Conservation (phyloP, 805 yeast species). For the Schizosaccharomyces cryophilus region DNA sequence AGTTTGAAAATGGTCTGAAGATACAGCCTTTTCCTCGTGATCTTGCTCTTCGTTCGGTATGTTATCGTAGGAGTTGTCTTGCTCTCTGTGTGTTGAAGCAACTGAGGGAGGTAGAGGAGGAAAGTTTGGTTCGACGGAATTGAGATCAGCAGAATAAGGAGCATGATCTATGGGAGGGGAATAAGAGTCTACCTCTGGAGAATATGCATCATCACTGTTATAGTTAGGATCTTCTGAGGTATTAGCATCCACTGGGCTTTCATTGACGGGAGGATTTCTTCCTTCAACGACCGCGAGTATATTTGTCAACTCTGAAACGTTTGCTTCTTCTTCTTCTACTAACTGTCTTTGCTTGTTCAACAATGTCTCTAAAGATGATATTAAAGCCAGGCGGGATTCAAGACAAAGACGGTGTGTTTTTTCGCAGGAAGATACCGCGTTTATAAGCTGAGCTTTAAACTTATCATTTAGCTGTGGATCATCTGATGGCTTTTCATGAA, state of each 20-base stretch:
- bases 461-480: not conserved
- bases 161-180: not conserved
- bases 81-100: too few relatives aligned
- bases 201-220: not conserved
- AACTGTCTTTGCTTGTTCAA: not conserved
- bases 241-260: not conserved
- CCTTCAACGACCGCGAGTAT: not conserved
- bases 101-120: not conserved
- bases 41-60: not conserved
- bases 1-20: not conserved
- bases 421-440: not conserved
- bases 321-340: not conserved
- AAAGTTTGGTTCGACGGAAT: not conserved
- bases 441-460: not conserved
- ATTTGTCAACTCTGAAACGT: not conserved
- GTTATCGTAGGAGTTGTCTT: not conserved
- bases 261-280: not conserved
- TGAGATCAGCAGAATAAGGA: not conserved
- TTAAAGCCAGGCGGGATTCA: not conserved
- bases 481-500: not conserved
- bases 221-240: not conserved
- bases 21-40: not conserved
- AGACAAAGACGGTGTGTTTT: not conserved
- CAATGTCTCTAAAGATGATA: not conserved
- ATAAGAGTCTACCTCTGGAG: not conserved